A percentile compares a stretch with the other conserved stretches of the same genome.
phyloP scores from a whole-genome alignment of 768 basidiomycete genomes.

The Lanmaoa rubissima region DNA sequence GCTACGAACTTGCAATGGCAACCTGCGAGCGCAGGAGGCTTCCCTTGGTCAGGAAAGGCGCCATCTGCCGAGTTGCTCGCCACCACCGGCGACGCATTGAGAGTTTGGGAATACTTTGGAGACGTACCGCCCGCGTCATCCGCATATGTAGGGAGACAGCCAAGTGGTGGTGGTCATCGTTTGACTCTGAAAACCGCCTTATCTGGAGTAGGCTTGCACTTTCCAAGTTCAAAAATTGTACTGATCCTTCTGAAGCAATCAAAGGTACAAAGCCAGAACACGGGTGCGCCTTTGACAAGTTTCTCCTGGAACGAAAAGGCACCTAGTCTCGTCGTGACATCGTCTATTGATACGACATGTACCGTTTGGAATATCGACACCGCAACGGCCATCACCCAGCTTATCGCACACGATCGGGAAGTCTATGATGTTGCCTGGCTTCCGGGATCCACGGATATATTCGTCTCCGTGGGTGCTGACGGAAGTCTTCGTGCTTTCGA shows the following conservation, averaged over 20 bases:
- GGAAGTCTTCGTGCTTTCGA: constrained; percentile 96
- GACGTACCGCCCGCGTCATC: constrained; percentile 59
- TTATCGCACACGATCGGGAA: constrained; percentile 95
- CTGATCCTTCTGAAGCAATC: constrained; percentile 57
- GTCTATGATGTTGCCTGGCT: constrained; percentile 99
- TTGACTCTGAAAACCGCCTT: constrained; percentile 73
- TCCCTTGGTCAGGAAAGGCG: constrained; percentile 68
- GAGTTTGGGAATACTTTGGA: constrained; percentile 85
- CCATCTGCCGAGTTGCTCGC: constrained; percentile 79
- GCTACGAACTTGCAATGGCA: constrained; percentile 94
- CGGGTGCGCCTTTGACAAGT: constrained; percentile 89
- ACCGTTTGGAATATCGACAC: constrained; percentile 99
- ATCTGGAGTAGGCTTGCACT: constrained; percentile 63
- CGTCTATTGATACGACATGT: constrained; percentile 97
- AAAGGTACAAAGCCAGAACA: constrained; percentile 82
- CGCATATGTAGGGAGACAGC: constrained; percentile 68
- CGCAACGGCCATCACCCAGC: constrained; percentile 89
- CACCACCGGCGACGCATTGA: constrained; percentile 89
- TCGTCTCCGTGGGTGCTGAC: constrained; percentile 97
- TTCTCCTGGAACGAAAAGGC: constrained; percentile 98
- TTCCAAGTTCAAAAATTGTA: constrained; percentile 2
- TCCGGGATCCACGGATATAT: constrained; percentile 92
- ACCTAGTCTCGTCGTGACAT: constrained; percentile 90
- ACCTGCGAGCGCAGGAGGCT: constrained; percentile 63
- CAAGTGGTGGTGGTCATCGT: constrained; percentile 55